A percentile compares a stretch with the other conserved stretches of the same genome.
phyloP scores from a whole-genome alignment of 805 yeast genomes.

The Starmerella floris region DNA sequence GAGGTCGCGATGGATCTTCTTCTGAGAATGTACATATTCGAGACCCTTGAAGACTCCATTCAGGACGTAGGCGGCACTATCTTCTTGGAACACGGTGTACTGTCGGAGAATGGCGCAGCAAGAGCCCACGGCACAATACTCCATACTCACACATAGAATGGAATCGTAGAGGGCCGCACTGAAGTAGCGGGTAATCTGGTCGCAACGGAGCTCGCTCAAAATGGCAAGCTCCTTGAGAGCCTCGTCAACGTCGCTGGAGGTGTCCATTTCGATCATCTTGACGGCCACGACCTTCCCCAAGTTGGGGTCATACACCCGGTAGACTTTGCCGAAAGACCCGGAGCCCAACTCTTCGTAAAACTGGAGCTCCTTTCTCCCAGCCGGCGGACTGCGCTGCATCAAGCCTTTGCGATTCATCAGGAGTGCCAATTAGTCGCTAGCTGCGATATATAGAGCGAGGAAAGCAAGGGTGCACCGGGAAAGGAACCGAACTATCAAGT shows the following conservation, averaged over 20 bases:
- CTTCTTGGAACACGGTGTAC: slow-evolving; percentile 44
- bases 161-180: slow-evolving; percentile 53
- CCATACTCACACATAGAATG: slow-evolving; percentile 83
- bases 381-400: too few species aligned
- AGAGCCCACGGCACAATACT: slow-evolving; percentile 90
- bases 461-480: too few species aligned
- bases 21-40: slow-evolving; percentile 58
- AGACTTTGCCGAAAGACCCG: slow-evolving; percentile 23
- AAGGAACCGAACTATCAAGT: too few species aligned
- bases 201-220: slow-evolving; percentile 51
- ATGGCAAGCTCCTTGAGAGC: slow-evolving; percentile 68
- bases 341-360: slow-evolving; percentile 19
- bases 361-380: neutral
- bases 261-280: slow-evolving; percentile 74
- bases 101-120: slow-evolving; percentile 54
- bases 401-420: too few species aligned
- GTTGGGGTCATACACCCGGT: slow-evolving; percentile 24
- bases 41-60: slow-evolving; percentile 58
- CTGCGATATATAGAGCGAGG: too few species aligned
- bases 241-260: slow-evolving; percentile 54
- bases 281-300: slow-evolving; percentile 52
- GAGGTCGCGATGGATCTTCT: slow-evolving; percentile 76
- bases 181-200: slow-evolving; percentile 51
- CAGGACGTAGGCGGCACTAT: slow-evolving; percentile 46
- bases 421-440: too few species aligned